phyloP scores from a whole-genome alignment of 75 land plant genomes.

The Selaginella moellendorffii region DNA sequence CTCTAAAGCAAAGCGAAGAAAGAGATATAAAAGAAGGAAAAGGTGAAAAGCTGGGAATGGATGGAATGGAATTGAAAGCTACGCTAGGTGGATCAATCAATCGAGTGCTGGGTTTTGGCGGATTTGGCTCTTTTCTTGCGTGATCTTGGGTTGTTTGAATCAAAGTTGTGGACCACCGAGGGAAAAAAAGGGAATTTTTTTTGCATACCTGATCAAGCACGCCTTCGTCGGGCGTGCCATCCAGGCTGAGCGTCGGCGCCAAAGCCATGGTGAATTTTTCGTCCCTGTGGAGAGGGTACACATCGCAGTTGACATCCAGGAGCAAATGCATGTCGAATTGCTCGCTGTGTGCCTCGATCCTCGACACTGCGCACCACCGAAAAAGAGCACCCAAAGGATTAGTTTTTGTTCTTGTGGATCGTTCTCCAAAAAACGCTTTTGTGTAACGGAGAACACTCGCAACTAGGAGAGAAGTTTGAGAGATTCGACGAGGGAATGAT shows the following conservation, averaged over 20 bases:
- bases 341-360: slow-evolving; percentile 69
- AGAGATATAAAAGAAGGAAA: no score
- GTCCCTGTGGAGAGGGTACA: slow-evolving; percentile 48
- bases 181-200: background rate
- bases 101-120: background rate
- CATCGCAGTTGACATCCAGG: slow-evolving; percentile 68
- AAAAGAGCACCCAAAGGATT: no score
- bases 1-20: slow-evolving; percentile 42
- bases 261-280: slow-evolving; percentile 60
- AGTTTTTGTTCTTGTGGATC: no score
- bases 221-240: slow-evolving; percentile 74
- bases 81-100: background rate
- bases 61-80: background rate
- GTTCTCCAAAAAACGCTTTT: no score
- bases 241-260: slow-evolving; percentile 48
- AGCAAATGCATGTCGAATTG: slow-evolving; percentile 74
- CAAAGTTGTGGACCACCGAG: background rate
- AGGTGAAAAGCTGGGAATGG: background rate
- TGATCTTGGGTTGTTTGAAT: background rate
- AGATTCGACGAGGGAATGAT: no score
- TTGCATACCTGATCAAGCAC: slow-evolving; percentile 35
- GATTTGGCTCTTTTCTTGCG: background rate
- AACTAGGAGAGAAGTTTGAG: no score
- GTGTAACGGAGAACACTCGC: no score
- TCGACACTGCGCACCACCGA: slow-evolving; percentile 49